These are phyloP conservation scores for Ogataea allantospora DNA, from an alignment of 805 yeast species.

Conservation along the genomic window DNA sequence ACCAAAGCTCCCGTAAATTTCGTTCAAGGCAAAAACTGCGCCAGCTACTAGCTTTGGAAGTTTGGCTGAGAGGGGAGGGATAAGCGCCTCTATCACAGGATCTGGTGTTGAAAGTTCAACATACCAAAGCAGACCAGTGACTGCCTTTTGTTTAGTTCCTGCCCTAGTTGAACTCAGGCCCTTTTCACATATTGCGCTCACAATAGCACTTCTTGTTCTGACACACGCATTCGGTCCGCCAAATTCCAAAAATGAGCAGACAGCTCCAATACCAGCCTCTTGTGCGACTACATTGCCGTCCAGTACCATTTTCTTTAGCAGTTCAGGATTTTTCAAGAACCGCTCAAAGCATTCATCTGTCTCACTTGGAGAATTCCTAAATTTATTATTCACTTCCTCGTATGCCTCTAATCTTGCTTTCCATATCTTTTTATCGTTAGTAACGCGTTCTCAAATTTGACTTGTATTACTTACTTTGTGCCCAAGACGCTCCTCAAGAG, in stretches of 20 bases:
- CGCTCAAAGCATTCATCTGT: conserved; percentile 54
- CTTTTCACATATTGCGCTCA: conserved; percentile 69
- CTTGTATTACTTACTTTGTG: conserved; percentile 48
- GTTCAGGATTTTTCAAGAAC: conserved; percentile 51
- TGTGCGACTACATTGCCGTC: conserved; percentile 92
- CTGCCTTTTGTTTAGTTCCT: conserved; percentile 65
- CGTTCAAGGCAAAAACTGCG: conserved; percentile 52
- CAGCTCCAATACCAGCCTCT: conserved; percentile 67
- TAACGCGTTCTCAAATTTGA: conserved; percentile 2
- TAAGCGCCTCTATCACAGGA: conserved; percentile 61
- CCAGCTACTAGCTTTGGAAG: conserved; percentile 80
- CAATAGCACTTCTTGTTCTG: conserved; percentile 41
- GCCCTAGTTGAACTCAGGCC: conserved; percentile 74
- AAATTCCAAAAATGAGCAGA: conserved; percentile 52
- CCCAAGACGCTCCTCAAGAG: conserved; percentile 61
- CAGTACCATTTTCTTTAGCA: conserved; percentile 55
- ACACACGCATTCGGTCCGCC: conserved; percentile 48
- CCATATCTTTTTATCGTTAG: conserved; percentile 49
- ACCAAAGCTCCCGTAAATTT: conserved; percentile 61
- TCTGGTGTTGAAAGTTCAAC: conserved; percentile 68
- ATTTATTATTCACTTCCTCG: conserved; percentile 55
- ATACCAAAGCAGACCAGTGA: conserved; percentile 58
- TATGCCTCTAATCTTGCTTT: conserved; percentile 82
- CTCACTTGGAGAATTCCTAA: conserved; percentile 53
- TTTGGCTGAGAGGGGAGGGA: conserved; percentile 60